Evolutionary conservation across 805 yeast species (phyloP).

Genomic region (Hanseniaspora clermontiae): DNA sequence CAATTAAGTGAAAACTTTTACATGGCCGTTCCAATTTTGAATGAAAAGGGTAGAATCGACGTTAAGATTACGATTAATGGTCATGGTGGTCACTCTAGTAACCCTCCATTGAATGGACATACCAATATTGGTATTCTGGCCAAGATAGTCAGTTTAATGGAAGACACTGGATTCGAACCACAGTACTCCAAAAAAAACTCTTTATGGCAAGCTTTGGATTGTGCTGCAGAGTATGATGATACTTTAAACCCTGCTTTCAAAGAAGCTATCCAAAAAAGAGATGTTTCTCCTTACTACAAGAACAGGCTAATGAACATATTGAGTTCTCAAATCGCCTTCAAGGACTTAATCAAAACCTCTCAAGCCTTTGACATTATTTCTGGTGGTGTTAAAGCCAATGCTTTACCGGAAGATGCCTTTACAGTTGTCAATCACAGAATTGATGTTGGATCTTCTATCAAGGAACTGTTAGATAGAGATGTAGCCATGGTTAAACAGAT

Average conservation of each 20-base stretch:
- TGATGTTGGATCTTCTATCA: constrained; percentile 41
- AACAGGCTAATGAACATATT: constrained; percentile 24
- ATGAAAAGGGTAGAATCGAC: constrained; percentile 51
- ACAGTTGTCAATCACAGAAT: constrained; percentile 53
- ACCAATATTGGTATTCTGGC: constrained; percentile 66
- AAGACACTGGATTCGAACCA: constrained; percentile 39
- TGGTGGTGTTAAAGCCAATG: constrained; percentile 69
- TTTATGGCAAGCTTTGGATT: constrained; percentile 40
- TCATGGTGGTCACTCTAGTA: constrained; percentile 69
- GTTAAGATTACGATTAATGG: constrained; percentile 40
- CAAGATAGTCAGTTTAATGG: constrained; percentile 44
- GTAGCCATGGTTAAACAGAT: constrained; percentile 28
- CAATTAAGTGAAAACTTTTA: constrained; percentile 33
- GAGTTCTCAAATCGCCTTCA: constrained; percentile 15
- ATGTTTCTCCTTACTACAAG: constrained; percentile 28
- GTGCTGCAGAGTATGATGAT: constrained; percentile 43
- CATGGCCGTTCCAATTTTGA: constrained; percentile 43
- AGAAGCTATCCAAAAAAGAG: constrained; percentile 27
- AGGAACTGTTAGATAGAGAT: constrained; percentile 32
- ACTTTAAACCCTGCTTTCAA: constrained; percentile 19
- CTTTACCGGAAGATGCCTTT: constrained; percentile 53
- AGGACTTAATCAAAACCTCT: constrained; percentile 44
- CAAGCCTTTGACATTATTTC: constrained; percentile 54
- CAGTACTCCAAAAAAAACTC: constrained; percentile 46
- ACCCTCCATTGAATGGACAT: constrained; percentile 55